Base-by-base conservation (phyloP, 371 early-diverging fungal genomes). In the Syncephalastrum contaminatum region DNA sequence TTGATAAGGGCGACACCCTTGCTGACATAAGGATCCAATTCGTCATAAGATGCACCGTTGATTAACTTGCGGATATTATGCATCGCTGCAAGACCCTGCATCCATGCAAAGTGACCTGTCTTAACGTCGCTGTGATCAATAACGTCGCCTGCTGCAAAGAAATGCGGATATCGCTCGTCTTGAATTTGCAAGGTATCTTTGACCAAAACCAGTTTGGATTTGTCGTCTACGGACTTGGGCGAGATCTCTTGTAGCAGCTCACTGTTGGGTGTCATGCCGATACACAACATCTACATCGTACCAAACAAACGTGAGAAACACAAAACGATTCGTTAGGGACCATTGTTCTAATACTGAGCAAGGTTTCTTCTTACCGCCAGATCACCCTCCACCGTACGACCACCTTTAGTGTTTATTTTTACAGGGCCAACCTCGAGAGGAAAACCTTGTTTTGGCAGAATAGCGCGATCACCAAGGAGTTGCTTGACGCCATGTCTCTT, bases 141-240 rank as follows among this genome's bases (percentile, higher is more conserved):
- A 5, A 84, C 85, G 57, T 87, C 85, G 43, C 91, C 90, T 1
- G 75, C 74, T 6, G 86, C 84, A 58, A 81, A 88, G 36, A 91
- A 80, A 56, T 89, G 70, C 12, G 88, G 83, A 54, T 74, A 86
- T 1, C 54, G 47, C 5, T 64, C 70, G 51, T 88, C 89, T 3
- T 64, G 68, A 42, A 91, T 74, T 65, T 91, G 91, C 60, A 89
- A 66, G 0, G 87, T 85, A 4, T 77, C 70, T 44, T 78, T 77
- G 8, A 85, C 80, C 19, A 67, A 72, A 45, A 89, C 75, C 57
- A 80, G 70, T 1, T 76, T 71, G 16, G 64, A 80, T 4, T 73
- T 59, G 27, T 66, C 49, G 51, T 83, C 67, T 47, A 87, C 62
- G 7, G 75, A 60, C 2, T 64, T 48, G 0, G 82, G 77, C 1